These are phyloP conservation scores for Paxillus ammoniavirescens DNA, from an alignment of 768 basidiomycete genomes.

Conservation along the genomic window DNA sequence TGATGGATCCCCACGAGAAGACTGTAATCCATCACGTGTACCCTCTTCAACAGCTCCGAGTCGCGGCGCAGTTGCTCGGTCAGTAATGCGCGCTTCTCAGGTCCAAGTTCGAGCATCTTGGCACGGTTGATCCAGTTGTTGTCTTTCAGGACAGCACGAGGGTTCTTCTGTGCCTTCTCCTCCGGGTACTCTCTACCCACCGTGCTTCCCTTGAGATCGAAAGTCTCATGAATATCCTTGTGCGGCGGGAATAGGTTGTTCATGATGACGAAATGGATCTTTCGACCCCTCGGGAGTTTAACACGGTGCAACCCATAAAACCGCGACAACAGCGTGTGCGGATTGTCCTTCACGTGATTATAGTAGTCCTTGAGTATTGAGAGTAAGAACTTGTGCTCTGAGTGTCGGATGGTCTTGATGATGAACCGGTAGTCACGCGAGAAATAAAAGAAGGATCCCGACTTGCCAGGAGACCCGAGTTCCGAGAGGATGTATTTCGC, in stretches of 20 bases:
- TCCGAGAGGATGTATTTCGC: constrained; percentile 98
- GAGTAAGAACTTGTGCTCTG: constrained; percentile 92
- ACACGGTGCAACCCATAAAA: constrained; percentile 98
- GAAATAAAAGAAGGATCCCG: constrained; percentile 99
- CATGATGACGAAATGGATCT: constrained; percentile 99
- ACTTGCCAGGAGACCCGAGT: constrained; percentile 96
- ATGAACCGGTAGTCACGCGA: constrained; percentile 98
- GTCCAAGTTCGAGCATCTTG: constrained; percentile 84
- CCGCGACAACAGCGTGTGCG: constrained; percentile 88
- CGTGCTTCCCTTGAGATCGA: constrained; percentile 94
- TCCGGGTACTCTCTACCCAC: constrained; percentile 87
- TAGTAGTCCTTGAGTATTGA: constrained; percentile 83
- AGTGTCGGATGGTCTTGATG: constrained; percentile 97
- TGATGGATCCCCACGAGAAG: constrained; percentile 93
- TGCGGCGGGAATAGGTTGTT: constrained; percentile 99
- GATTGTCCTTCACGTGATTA: constrained; percentile 82
- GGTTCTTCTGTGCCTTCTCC: constrained; percentile 73
- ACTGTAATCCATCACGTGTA: constrained; percentile 96
- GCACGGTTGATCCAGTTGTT: constrained; percentile 90
- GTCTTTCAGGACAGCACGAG: constrained; percentile 90
- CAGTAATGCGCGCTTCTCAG: constrained; percentile 89
- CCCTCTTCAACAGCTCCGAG: constrained; percentile 74
- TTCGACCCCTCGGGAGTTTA: constrained; percentile 88
- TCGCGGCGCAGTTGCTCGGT: constrained; percentile 91
- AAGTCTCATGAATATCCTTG: constrained; percentile 96